Evolutionary conservation across 1,139 yeast genomes (phyloP), one percentile per base, ranked within the genome.

Genomic region (Hyphopichia wangnamkhiaoensis): DNA sequence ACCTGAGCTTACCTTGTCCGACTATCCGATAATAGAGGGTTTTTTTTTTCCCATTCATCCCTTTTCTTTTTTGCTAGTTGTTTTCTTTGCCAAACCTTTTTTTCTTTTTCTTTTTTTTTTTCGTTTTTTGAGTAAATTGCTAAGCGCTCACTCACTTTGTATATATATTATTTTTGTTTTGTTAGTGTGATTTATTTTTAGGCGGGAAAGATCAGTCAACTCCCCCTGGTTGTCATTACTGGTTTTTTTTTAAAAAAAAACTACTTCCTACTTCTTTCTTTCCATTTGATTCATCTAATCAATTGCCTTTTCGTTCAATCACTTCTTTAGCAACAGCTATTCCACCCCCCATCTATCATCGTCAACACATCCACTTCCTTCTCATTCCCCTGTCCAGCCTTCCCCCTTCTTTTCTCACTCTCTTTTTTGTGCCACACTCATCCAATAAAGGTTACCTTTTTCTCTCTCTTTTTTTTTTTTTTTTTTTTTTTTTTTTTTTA

Each of bases 291-390:
- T n/a, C n/a, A n/a, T n/a, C n/a, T n/a, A n/a, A n/a, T n/a, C n/a
- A n/a, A n/a, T n/a, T n/a, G n/a, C n/a, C n/a, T n/a, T n/a, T n/a
- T n/a, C n/a, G n/a, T n/a, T n/a, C n/a, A n/a, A n/a, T n/a, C n/a
- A n/a, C n/a, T n/a, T n/a, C n/a, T n/a, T n/a, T n/a, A n/a, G n/a
- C n/a, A n/a, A n/a, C n/a, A n/a, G n/a, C n/a, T n/a, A n/a, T n/a
- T n/a, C 17, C 29, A 14, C 5, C 6, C 4, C 15, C 29, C 4
- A 7, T 13, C 9, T n/a, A 26, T 26, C 29, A 26, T 10, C 29
- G 5, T 14, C 29, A 26, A 26, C 29, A 26, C 29, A 26, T 26
- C 29, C 29, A 26, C 29, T 7, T 26, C 29, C 29, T 26, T 13
- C 15, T n/a, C 9, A 13, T 26, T 24, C n/a, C n/a, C 4, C 6